A percentile compares a stretch with the other conserved stretches of the same genome.
phyloP scores from a whole-genome alignment of 1,284 basidiomycete species.

The Fomitiporia mediterranea region DNA sequence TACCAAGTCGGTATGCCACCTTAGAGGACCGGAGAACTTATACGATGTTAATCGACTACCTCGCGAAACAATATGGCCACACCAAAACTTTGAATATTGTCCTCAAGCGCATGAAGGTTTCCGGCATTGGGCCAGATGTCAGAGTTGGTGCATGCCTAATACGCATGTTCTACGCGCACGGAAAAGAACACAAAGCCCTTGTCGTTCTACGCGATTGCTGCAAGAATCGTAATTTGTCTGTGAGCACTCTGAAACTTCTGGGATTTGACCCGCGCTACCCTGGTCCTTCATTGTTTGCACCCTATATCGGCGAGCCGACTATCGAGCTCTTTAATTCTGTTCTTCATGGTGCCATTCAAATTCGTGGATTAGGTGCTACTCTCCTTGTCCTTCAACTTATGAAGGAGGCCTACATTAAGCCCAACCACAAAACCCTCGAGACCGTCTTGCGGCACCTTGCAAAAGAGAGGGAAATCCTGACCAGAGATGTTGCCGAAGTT shows the following conservation, averaged over 20 bases:
- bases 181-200: slow-evolving; percentile 44
- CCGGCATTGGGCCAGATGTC: slow-evolving; percentile 42
- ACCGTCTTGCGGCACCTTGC: slow-evolving; percentile 19
- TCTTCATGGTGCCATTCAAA: slow-evolving; percentile 18
- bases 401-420: slow-evolving; percentile 17
- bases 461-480: not conserved
- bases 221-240: slow-evolving; percentile 23
- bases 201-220: slow-evolving; percentile 46
- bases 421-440: slow-evolving; percentile 20
- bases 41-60: slow-evolving; percentile 56
- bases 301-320: slow-evolving; percentile 15
- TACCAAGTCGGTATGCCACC: slow-evolving; percentile 7
- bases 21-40: slow-evolving; percentile 50
- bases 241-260: slow-evolving; percentile 26
- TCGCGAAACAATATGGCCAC: not conserved
- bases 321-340: slow-evolving; percentile 23
- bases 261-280: slow-evolving; percentile 22
- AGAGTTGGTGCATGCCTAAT: slow-evolving; percentile 49
- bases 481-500: slow-evolving; percentile 7
- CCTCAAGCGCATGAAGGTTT: slow-evolving; percentile 42
- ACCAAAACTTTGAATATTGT: slow-evolving; percentile 41
- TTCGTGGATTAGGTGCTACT: slow-evolving; percentile 17
- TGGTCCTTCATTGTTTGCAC: slow-evolving; percentile 31
- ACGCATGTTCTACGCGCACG: slow-evolving; percentile 47
- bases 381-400: slow-evolving; percentile 20